Evolutionary conservation across 495 filamentous ascomycete species (phyloP).

Genomic region (Chaetomium cochliodes): DNA sequence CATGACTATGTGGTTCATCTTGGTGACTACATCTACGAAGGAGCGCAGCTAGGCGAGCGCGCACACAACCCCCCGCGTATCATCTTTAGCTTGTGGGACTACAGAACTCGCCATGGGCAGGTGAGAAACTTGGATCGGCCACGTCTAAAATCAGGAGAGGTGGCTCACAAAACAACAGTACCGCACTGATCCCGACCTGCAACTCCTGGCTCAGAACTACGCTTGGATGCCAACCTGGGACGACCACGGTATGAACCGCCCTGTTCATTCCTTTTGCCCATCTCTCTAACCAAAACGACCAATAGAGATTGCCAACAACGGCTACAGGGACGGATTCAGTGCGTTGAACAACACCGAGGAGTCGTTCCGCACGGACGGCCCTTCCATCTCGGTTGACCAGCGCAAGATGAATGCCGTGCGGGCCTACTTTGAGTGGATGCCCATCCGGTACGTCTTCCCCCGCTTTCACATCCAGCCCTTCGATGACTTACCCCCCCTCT

Average conservation of each 20-base stretch:
- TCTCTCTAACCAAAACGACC: neutral
- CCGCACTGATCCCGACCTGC: slow-evolving; percentile 48
- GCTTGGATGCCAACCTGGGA: slow-evolving; percentile 70
- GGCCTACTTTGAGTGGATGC: slow-evolving; percentile 67
- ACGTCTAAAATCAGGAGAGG: neutral
- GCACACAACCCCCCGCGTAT: slow-evolving; percentile 26
- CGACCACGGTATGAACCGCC: slow-evolving; percentile 52
- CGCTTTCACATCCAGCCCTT: neutral
- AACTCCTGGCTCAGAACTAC: slow-evolving; percentile 53
- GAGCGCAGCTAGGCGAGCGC: slow-evolving; percentile 45
- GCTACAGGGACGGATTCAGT: slow-evolving; percentile 54
- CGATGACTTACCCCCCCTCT: slow-evolving; percentile 25
- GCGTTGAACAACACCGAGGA: slow-evolving; percentile 63
- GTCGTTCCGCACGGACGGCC: slow-evolving; percentile 57
- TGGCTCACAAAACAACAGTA: slow-evolving; percentile 14
- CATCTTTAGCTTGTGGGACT: slow-evolving; percentile 52
- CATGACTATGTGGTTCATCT: slow-evolving; percentile 63
- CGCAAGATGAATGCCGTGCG: slow-evolving; percentile 66
- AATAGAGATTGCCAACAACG: slow-evolving; percentile 62
- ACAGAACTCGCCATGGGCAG: slow-evolving; percentile 58
- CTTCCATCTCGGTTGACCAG: slow-evolving; percentile 59
- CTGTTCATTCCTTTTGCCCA: too few species aligned
- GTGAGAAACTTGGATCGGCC: slow-evolving; percentile 38
- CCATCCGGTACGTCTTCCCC: slow-evolving; percentile 26
- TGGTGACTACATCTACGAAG: slow-evolving; percentile 69